These are phyloP conservation scores for Fusarium sp. DNA, from an alignment of 2,329 filamentous ascomycete genomes.

Conservation along the genomic window DNA sequence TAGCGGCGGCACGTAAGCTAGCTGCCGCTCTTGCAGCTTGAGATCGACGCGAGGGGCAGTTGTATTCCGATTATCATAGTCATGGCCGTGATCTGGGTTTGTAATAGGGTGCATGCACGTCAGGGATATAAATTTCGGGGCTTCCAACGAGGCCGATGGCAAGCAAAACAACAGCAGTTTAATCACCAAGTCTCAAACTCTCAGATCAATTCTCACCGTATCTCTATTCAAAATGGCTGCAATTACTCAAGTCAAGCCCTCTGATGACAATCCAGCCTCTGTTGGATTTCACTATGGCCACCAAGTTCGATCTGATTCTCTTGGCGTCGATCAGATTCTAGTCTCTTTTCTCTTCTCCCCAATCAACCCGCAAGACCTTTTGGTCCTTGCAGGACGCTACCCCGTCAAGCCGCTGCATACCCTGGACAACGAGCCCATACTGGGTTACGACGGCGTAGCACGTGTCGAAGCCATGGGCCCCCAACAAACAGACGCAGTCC, in stretches of 20 bases:
- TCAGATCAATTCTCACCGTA: too few species aligned
- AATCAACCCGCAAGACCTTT: slow-evolving; percentile 28
- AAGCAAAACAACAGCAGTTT: neutral
- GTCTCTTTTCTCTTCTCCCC: slow-evolving; percentile 21
- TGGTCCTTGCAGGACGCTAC: slow-evolving; percentile 25
- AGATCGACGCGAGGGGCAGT: neutral
- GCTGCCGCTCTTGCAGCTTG: neutral
- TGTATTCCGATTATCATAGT: neutral
- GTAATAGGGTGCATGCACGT: neutral
- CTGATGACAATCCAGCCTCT: neutral
- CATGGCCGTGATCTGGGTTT: too few species aligned
- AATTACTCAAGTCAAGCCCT: neutral
- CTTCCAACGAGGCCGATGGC: neutral
- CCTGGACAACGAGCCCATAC: slow-evolving; percentile 2
- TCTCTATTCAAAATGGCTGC: neutral
- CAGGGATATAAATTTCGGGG: neutral
- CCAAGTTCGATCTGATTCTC: neutral
- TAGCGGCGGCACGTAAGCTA: neutral
- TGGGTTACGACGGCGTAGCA: slow-evolving; percentile 27
- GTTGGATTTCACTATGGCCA: neutral
- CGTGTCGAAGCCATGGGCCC: slow-evolving; percentile 12
- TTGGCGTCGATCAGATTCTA: neutral
- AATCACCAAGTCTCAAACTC: neutral
- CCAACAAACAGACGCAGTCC: neutral
- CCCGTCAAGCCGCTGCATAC: slow-evolving; percentile 23